Base-by-base conservation (phyloP, 129 eudicot genomes). In the Artemisia argyi region DNA sequence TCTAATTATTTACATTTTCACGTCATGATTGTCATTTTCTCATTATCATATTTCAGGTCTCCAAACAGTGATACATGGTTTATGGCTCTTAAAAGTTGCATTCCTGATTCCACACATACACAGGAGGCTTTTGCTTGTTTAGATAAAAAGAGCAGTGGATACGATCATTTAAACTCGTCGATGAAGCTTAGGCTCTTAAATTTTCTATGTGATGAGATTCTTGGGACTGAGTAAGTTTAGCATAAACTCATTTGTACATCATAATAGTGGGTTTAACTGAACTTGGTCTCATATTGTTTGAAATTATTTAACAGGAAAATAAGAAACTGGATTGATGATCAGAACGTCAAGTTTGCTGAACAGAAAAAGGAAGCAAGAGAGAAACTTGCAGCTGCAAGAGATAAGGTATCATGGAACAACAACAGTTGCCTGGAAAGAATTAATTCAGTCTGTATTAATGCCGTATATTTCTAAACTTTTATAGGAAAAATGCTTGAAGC, bases 181-280 rank as follows among this genome's bases (percentile, higher is more conserved):
- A 91, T 62, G 89, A 91, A 67, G 68, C 96, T 91, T 66, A 77
- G 48, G 77, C 69, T 91, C 47, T 70, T 91, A 53, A 79, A 16
- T 20, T 74, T 86, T 32, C 75, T 88, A 28, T 91, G 92, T 69
- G 97, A 91, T 71, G 91, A 91, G 72, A 63, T 86, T 75, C 91
- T 88, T 72, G 86, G 71, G 56, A 85, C 92, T 12, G 78, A 17
- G 95, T 91, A 83, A 82, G 87, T 65, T 44, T 47, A 19, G 18
- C 26, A 22, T 52, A 42, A 32, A 64, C 28, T 51, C 48, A 20
- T 26, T 26, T 68, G 39, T 39, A 39, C 46, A 35, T 39, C 46
- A 7, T 39, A 61, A 61, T 83, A 32, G 14, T 65, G 20, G 14
- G 65, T 66, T 68, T 26, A 11, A 24, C 47, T 3, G 22, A 32